A percentile compares a stretch with the other conserved stretches of the same genome.
phyloP scores from a whole-genome alignment of 176 grass and related monocot species.

The Typha latifolia region DNA sequence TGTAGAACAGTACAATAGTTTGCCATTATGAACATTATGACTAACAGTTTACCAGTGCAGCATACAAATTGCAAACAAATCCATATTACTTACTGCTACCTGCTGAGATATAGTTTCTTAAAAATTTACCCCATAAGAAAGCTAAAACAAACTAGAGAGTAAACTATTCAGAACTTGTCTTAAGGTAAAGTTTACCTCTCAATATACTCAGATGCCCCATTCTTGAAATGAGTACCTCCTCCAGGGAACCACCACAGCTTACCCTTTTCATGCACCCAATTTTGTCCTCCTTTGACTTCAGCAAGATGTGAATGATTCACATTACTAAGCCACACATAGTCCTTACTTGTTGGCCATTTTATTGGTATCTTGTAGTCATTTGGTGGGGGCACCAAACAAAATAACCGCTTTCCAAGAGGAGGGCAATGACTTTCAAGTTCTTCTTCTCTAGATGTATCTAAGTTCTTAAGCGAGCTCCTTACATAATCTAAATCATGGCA shows the following conservation, averaged over 20 bases:
- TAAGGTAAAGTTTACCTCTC: constrained; percentile 43
- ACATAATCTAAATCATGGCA: constrained; percentile 59
- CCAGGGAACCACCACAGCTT: constrained; percentile 98
- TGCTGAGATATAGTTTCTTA: no score
- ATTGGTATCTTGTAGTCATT: constrained; percentile 83
- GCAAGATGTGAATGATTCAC: constrained; percentile 92
- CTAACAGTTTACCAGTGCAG: no score
- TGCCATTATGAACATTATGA: no score
- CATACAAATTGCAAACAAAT: no score
- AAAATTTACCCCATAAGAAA: no score
- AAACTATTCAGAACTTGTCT: background rate
- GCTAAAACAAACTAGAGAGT: no score
- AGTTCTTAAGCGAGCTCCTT: constrained; percentile 18
- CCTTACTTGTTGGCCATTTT: constrained; percentile 74
- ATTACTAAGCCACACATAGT: constrained; percentile 90
- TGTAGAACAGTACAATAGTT: no score
- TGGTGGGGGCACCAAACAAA: constrained; percentile 82
- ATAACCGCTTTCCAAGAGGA: constrained; percentile 38
- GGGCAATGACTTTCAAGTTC: constrained; percentile 79
- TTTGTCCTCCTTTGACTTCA: constrained; percentile 91
- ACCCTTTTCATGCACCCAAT: constrained; percentile 89
- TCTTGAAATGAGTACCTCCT: constrained; percentile 94
- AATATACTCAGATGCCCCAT: constrained; percentile 85
- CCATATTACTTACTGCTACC: no score
- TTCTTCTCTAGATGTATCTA: constrained; percentile 60